Conservation (phyloP, 2,329 filamentous ascomycete genomes). For the Venturia nashicola region DNA sequence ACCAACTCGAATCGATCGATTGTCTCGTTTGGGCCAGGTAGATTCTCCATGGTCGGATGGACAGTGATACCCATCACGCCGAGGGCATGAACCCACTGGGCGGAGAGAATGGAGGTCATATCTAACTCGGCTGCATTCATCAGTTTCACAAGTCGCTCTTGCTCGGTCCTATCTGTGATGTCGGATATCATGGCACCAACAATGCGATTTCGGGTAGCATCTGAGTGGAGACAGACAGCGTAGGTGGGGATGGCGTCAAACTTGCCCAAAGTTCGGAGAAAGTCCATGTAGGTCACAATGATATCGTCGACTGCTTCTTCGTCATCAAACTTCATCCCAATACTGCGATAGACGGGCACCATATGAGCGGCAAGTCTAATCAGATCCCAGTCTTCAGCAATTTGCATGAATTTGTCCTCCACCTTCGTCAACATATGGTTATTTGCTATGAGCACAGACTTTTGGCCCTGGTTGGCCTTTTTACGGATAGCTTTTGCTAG, state of each 20-base stretch:
- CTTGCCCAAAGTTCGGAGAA: constrained; percentile 59
- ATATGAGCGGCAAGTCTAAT: constrained; percentile 39
- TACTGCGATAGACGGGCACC: constrained; percentile 52
- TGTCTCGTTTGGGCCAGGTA: constrained; percentile 19
- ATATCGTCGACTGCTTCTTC: constrained; percentile 51
- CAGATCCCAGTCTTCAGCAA: constrained; percentile 27
- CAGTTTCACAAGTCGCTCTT: constrained; percentile 56
- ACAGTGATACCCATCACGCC: background rate
- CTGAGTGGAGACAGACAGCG: constrained; percentile 57
- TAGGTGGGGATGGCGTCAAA: constrained; percentile 78
- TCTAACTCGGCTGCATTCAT: constrained; percentile 67
- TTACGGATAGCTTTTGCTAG: constrained; percentile 32
- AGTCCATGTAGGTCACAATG: constrained; percentile 69
- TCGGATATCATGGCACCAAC: constrained; percentile 68
- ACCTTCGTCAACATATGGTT: background rate
- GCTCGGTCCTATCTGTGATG: constrained; percentile 52
- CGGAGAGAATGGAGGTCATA: constrained; percentile 57
- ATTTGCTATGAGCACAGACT: background rate
- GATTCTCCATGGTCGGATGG: constrained; percentile 10
- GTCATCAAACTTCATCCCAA: constrained; percentile 27
- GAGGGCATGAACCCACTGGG: constrained; percentile 41
- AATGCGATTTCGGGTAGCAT: constrained; percentile 52
- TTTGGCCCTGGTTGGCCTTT: constrained; percentile 18
- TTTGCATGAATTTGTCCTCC: background rate
- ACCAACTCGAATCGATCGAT: constrained; percentile 33